Base-by-base conservation (phyloP, 805 yeast species). In the Metschnikowia lochheadii region DNA sequence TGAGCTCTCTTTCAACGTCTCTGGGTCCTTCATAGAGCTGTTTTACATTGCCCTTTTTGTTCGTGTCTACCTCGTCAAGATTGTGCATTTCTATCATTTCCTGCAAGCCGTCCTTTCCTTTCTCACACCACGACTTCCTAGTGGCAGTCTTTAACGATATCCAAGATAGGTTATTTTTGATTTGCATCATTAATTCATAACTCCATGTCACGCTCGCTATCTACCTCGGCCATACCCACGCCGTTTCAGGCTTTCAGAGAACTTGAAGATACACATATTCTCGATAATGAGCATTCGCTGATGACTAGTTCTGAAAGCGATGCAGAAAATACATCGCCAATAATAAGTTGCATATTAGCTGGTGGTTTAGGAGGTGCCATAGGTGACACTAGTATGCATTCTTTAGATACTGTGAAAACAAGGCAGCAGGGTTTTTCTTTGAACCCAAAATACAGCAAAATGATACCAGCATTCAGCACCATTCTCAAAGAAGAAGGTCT, bases 281-380 rank as follows among this genome's bases (percentile, higher is more conserved):
- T 20, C n/a, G 36, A 33, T 6, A 45, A 8, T 7, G 45, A 20
- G 21, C 45, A 33, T 3, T 11, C 38, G 11, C 17, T 21, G 37
- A 33, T n/a, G 21, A 8, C 43, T 14, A 26, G 31, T 20, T 21
- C 45, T 14, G 45, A 32, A 20, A 33, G 36, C 20, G 45, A 42
- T 14, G 45, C 45, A n/a, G 45, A 42, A 20, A 42, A 35, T 34
- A 42, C 54, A 14, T 72, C 82, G 0, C 78, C 86, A 5, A 66
- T 85, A 21, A 41, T 78, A 54, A 76, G 79, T 61, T 81, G 89
- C 63, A 75, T 89, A 75, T 49, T 90, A 37, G 96, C 97, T 0
- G 99, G 99, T 39, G 97, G 96, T 0, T 69, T 92, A 44, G 99
- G 99, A 6, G 99, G 98, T 1, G 84, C 88, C 49, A 80, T 91